Percentiles rank a stretch among this genome's conserved stretches.
phyloP scores from a whole-genome alignment of 2,329 filamentous ascomycete species.

The Calonectria montana region DNA sequence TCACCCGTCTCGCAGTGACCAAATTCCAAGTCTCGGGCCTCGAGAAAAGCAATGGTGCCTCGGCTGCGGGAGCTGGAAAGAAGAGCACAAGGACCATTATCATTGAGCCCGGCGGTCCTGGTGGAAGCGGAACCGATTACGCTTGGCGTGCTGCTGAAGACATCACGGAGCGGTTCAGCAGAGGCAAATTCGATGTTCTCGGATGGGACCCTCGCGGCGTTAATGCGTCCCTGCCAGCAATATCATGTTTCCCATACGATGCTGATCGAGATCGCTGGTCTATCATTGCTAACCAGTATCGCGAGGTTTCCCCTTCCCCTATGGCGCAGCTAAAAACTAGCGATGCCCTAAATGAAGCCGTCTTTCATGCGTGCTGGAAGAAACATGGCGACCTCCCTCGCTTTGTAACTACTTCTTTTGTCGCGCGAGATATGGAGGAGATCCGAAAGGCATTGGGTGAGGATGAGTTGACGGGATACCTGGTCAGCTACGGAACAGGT shows the following conservation, averaged over 20 bases:
- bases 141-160: constrained; percentile 52
- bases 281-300: constrained; percentile 52
- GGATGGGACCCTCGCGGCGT: constrained; percentile 68
- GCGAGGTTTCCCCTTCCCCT: constrained; percentile 49
- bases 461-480: constrained; percentile 59
- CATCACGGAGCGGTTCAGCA: constrained; percentile 55
- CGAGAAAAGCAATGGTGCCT: constrained; percentile 36
- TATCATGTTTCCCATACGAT: constrained; percentile 59
- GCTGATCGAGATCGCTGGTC: constrained; percentile 60
- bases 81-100: constrained; percentile 61
- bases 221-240: constrained; percentile 57
- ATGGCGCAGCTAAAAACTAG: constrained; percentile 54
- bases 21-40: constrained; percentile 62
- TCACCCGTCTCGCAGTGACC: constrained; percentile 59
- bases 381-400: constrained; percentile 57
- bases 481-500: constrained; percentile 64
- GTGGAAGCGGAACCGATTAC: constrained; percentile 58
- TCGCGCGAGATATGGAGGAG: constrained; percentile 61
- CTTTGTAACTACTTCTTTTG: constrained; percentile 59
- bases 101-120: constrained; percentile 63
- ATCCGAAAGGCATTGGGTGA: constrained; percentile 59
- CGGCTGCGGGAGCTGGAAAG: constrained; percentile 35
- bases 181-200: constrained; percentile 58
- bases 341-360: constrained; percentile 60
- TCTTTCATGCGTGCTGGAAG: constrained; percentile 56